Conservation (phyloP, 371 early-diverging fungal genomes). For the Thermomucor indicae-seudaticae region DNA sequence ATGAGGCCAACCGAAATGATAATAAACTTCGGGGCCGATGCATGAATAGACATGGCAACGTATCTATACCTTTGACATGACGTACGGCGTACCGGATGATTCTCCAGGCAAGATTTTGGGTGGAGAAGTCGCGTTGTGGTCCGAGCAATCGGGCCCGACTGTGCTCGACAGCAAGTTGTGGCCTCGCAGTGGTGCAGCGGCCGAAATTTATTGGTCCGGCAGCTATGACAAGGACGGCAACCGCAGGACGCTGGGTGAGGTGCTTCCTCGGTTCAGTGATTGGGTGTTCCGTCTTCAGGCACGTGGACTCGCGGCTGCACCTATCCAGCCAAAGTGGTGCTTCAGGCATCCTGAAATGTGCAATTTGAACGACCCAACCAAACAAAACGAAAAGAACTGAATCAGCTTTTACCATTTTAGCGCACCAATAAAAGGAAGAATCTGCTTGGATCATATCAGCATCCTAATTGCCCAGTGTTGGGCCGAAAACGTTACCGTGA, state of each 20-base stretch:
- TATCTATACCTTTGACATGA: slow-evolving; percentile 69
- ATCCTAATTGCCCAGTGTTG: too few relatives aligned
- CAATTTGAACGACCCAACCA: slow-evolving; percentile 26
- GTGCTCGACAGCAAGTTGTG: slow-evolving; percentile 63
- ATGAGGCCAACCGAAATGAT: background rate
- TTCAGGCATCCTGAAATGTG: slow-evolving; percentile 62
- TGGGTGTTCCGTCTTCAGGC: slow-evolving; percentile 51
- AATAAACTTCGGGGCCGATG: background rate
- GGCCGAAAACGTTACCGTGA: too few relatives aligned
- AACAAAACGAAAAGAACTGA: background rate
- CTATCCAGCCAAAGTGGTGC: slow-evolving; percentile 72
- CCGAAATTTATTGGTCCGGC: slow-evolving; percentile 77
- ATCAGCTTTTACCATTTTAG: too few relatives aligned
- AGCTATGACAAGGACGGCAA: slow-evolving; percentile 50
- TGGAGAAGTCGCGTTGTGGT: slow-evolving; percentile 63
- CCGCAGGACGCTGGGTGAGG: slow-evolving; percentile 24
- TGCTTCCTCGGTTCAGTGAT: slow-evolving; percentile 33
- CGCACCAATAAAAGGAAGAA: too few relatives aligned
- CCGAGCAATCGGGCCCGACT: slow-evolving; percentile 65
- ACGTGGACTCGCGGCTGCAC: slow-evolving; percentile 66
- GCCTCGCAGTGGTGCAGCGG: slow-evolving; percentile 71
- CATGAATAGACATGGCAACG: slow-evolving; percentile 73
- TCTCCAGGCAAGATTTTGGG: slow-evolving; percentile 43
- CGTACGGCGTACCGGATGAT: slow-evolving; percentile 46
- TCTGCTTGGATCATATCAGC: too few relatives aligned